Evolutionary conservation across 345 rosid genomes (phyloP).

Genomic region (Gossypium rotundifolium): DNA sequence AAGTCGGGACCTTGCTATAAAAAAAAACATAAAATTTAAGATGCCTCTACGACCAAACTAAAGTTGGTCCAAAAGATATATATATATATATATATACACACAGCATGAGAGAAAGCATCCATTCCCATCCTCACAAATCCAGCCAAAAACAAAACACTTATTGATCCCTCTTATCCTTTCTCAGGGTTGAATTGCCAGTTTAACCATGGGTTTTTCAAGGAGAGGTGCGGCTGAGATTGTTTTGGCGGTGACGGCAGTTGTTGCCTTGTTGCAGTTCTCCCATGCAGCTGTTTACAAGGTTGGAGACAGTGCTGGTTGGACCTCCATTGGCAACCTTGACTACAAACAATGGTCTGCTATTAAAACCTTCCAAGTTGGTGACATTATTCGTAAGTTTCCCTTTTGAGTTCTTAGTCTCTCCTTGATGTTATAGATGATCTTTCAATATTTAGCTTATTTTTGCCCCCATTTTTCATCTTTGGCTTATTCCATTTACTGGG

Average conservation of each 20-base stretch:
- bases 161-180: background rate
- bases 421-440: too few species aligned
- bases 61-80: background rate
- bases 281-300: slow-evolving; percentile 64
- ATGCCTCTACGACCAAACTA: slow-evolving; percentile 10
- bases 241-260: slow-evolving; percentile 10
- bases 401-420: background rate
- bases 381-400: slow-evolving; percentile 49
- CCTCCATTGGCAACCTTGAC: slow-evolving; percentile 73
- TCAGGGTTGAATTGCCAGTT: background rate
- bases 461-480: too few species aligned
- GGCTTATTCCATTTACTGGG: too few species aligned
- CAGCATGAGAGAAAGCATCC: background rate
- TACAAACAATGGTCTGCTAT: slow-evolving; percentile 81
- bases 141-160: background rate
- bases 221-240: slow-evolving; percentile 11
- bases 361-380: slow-evolving; percentile 73
- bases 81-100: slow-evolving; percentile 5
- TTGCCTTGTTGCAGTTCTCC: slow-evolving; percentile 22
- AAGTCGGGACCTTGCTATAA: background rate
- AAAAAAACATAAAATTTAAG: background rate
- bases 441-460: too few species aligned
- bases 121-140: slow-evolving; percentile 2
- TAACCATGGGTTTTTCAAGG: slow-evolving; percentile 19
- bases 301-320: slow-evolving; percentile 94